Base-by-base conservation (phyloP, 2,329 filamentous ascomycete genomes). In the Fusarium kyushuense region DNA sequence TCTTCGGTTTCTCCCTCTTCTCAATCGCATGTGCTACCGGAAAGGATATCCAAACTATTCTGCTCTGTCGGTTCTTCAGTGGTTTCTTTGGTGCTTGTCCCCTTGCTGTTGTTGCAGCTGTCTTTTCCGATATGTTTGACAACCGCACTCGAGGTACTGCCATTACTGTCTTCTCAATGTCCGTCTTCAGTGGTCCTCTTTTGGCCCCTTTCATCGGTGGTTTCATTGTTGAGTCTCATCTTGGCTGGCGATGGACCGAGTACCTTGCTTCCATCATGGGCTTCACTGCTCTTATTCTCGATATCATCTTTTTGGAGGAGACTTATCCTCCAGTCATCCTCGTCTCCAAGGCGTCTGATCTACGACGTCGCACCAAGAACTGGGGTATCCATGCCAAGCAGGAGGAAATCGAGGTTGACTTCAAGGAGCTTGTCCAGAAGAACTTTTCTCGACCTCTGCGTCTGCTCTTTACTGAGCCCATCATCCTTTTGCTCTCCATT, bases 191-290 rank as follows among this genome's bases (percentile, higher is more conserved):
- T 2, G 90, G 89, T 7, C 90, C 90, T 0, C 81, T 92, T 25
- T 78, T 91, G 33, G 90, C 88, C 0, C 90, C 90, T 8, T 88
- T 92, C 46, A 85, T 91, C 49, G 90, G 90, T 51, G 89, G 89
- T 19, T 92, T 89, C 79, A 90, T 90, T 47, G 83, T 83, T 29
- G 79, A 87, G 23, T 87, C 86, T 9, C 78, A 87, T 72, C 83
- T 91, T 30, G 89, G 89, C 63, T 93, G 90, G 90, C 86, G 90
- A 65, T 93, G 90, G 90, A 92, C 89, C 6, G 85, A 90, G 79
- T 92, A 90, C 75, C 78, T 90, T 29, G 77, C 81, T 25, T 80
- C 85, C 59, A 86, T 91, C 68, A 88, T 92, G 83, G 88, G 90
- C 32, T 88, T 87, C 62, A 61, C 83, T 25, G 86, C 88, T 57